These are phyloP conservation scores for Adansonia digitata DNA, from an alignment of 345 rosid species.

Conservation along the genomic window DNA sequence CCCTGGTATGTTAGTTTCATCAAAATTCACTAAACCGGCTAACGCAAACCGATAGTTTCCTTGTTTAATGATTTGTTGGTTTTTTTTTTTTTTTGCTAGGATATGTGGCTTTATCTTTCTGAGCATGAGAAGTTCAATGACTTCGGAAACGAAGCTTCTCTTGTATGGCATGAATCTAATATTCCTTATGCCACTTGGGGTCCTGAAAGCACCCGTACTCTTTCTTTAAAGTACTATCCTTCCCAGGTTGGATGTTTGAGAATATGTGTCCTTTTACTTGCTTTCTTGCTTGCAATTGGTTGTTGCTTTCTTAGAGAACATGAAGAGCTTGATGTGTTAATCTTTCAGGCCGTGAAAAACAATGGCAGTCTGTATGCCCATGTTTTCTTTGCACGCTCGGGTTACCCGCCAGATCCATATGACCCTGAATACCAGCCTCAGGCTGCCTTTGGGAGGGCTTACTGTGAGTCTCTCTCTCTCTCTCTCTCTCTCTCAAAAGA, in stretches of 20 bases:
- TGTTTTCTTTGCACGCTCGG: slow-evolving; percentile 83
- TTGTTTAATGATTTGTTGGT: not conserved
- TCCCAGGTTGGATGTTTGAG: slow-evolving; percentile 70
- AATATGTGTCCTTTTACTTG: not conserved
- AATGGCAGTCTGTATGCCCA: slow-evolving; percentile 85
- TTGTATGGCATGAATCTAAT: slow-evolving; percentile 85
- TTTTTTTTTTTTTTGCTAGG: slow-evolving; percentile 42
- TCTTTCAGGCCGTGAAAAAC: slow-evolving; percentile 57
- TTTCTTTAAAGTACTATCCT: slow-evolving; percentile 58
- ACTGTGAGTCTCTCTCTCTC: slow-evolving; percentile 36
- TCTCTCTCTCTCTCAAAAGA: not conserved
- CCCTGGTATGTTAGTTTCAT: slow-evolving; percentile 41
- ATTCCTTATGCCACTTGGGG: slow-evolving; percentile 92
- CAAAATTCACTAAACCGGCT: not conserved
- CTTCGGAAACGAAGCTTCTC: slow-evolving; percentile 64
- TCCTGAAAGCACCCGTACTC: slow-evolving; percentile 60
- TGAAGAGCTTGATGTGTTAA: not conserved
- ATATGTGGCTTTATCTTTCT: slow-evolving; percentile 69
- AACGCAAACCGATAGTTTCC: not conserved
- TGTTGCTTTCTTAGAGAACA: not conserved
- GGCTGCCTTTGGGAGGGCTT: slow-evolving; percentile 61
- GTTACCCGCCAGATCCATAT: slow-evolving; percentile 73
- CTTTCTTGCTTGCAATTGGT: not conserved
- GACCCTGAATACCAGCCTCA: slow-evolving; percentile 83
- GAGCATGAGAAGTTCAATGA: slow-evolving; percentile 20